phyloP scores from a whole-genome alignment of 1,284 basidiomycete genomes.

The Inonotus obliquus region DNA sequence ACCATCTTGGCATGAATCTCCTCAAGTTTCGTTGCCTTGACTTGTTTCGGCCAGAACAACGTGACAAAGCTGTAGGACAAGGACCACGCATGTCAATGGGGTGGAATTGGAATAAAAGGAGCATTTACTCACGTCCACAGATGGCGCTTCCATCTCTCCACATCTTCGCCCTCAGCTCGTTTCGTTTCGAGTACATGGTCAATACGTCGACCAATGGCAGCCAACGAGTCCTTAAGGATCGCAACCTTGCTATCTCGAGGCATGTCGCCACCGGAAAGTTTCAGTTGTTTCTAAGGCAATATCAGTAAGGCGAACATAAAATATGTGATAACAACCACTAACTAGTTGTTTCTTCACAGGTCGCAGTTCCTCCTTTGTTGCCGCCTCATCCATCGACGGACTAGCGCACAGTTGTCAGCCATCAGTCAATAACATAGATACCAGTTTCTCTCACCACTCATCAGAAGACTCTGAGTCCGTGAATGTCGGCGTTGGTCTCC shows the following conservation, averaged over 20 bases:
- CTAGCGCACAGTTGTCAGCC: slow-evolving; percentile 33
- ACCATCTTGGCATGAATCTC: slow-evolving; percentile 94
- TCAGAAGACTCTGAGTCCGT: slow-evolving; percentile 87
- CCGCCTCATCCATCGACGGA: slow-evolving; percentile 93
- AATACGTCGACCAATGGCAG: slow-evolving; percentile 91
- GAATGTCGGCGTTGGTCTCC: slow-evolving; percentile 86
- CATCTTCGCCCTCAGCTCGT: slow-evolving; percentile 70
- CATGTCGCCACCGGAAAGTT: slow-evolving; percentile 88
- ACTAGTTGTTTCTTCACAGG: slow-evolving; percentile 97
- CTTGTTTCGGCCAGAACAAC: slow-evolving; percentile 96
- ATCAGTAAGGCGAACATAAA: background rate
- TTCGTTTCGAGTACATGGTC: slow-evolving; percentile 80
- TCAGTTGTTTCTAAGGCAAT: slow-evolving; percentile 77
- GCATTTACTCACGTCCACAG: slow-evolving; percentile 81
- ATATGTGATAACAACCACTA: slow-evolving; percentile 28
- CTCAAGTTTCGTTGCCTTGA: slow-evolving; percentile 86
- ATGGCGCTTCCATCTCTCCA: slow-evolving; percentile 86
- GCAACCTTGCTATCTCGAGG: slow-evolving; percentile 93
- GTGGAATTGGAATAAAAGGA: background rate
- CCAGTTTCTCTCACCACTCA: slow-evolving; percentile 64
- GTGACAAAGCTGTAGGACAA: slow-evolving; percentile 70
- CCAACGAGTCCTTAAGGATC: slow-evolving; percentile 92
- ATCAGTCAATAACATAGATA: slow-evolving; percentile 5
- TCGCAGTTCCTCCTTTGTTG: slow-evolving; percentile 93
- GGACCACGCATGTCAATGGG: slow-evolving; percentile 17